Evolutionary conservation across 805 yeast genomes (phyloP).

Genomic region (Cyberlindnera subsufficiens): DNA sequence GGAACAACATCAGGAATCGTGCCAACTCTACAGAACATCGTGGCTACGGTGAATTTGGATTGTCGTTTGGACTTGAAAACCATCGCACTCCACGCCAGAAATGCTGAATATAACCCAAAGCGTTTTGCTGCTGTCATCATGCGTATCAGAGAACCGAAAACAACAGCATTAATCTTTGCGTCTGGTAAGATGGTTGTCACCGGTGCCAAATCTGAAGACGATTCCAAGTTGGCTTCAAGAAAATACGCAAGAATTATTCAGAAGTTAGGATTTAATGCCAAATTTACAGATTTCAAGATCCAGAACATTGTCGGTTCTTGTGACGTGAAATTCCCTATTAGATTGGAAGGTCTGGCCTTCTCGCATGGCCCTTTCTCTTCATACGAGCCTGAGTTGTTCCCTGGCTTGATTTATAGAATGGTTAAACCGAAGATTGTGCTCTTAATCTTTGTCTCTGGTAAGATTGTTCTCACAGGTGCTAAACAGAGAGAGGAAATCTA

Average conservation of each 20-base stretch:
- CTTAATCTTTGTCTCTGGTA: slow-evolving; percentile 93
- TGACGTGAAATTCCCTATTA: slow-evolving; percentile 96
- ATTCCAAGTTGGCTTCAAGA: slow-evolving; percentile 95
- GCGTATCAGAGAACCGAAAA: slow-evolving; percentile 98
- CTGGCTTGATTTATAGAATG: slow-evolving; percentile 98
- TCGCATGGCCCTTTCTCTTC: slow-evolving; percentile 98
- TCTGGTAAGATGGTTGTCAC: slow-evolving; percentile 99
- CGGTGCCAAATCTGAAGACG: slow-evolving; percentile 98
- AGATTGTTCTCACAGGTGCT: slow-evolving; percentile 97
- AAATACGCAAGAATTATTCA: slow-evolving; percentile 97
- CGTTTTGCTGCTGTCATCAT: slow-evolving; percentile 99
- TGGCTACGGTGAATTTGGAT: slow-evolving; percentile 95
- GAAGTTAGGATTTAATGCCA: slow-evolving; percentile 95
- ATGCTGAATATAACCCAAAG: slow-evolving; percentile 97
- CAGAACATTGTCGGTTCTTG: slow-evolving; percentile 98
- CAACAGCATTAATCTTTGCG: slow-evolving; percentile 95
- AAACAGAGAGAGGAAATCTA: slow-evolving; percentile 98
- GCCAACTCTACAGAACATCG: slow-evolving; percentile 90
- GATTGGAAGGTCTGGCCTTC: slow-evolving; percentile 95
- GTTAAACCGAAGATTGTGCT: slow-evolving; percentile 97
- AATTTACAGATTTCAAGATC: slow-evolving; percentile 95
- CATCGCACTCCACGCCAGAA: slow-evolving; percentile 96
- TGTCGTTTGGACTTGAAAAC: slow-evolving; percentile 95
- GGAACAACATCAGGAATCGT: slow-evolving; percentile 91
- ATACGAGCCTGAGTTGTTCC: slow-evolving; percentile 96